phyloP scores from a whole-genome alignment of 306 rosid species.

The Lithocarpus polystachyus region DNA sequence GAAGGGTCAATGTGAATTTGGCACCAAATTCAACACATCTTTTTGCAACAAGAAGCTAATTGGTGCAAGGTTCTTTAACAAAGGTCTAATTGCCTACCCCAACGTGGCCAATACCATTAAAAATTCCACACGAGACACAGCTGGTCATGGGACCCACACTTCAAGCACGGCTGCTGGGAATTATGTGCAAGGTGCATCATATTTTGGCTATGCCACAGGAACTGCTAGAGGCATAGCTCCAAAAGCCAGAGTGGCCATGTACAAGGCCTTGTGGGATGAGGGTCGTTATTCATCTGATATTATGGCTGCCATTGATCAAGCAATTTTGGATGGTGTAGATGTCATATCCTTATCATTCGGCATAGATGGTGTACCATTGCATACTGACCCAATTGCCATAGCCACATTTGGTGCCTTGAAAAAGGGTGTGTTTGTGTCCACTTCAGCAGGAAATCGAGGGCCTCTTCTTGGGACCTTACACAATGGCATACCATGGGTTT shows the following conservation, averaged over 20 bases:
- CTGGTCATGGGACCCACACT: conserved; percentile 84
- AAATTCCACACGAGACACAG: conserved; percentile 59
- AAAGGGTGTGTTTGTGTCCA: conserved; percentile 58
- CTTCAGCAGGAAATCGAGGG: conserved; percentile 66
- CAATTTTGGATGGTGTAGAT: conserved; percentile 69
- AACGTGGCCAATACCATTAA: conserved; percentile 26
- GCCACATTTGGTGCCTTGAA: conserved; percentile 68
- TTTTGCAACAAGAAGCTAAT: conserved; percentile 76
- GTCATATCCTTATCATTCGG: conserved; percentile 71
- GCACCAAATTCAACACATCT: conserved; percentile 22
- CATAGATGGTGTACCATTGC: conserved; percentile 25
- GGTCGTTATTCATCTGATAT: conserved; percentile 42
- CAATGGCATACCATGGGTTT: conserved; percentile 80
- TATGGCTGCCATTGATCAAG: conserved; percentile 70
- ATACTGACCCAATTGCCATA: conserved; percentile 65
- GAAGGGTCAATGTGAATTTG: conserved; percentile 65
- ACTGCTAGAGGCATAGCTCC: conserved; percentile 58
- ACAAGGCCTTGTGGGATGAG: conserved; percentile 57
- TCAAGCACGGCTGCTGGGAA: conserved; percentile 64
- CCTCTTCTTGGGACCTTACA: conserved; percentile 40
- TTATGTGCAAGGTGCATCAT: conserved; percentile 41
- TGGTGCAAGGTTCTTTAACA: conserved; percentile 74
- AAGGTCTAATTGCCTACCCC: conserved; percentile 41
- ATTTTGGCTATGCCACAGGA: conserved; percentile 62
- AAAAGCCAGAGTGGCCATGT: conserved; percentile 63